Percentiles rank a stretch among this genome's conserved stretches.
phyloP scores from a whole-genome alignment of 305 asterid species.

The Plantago rigida region DNA sequence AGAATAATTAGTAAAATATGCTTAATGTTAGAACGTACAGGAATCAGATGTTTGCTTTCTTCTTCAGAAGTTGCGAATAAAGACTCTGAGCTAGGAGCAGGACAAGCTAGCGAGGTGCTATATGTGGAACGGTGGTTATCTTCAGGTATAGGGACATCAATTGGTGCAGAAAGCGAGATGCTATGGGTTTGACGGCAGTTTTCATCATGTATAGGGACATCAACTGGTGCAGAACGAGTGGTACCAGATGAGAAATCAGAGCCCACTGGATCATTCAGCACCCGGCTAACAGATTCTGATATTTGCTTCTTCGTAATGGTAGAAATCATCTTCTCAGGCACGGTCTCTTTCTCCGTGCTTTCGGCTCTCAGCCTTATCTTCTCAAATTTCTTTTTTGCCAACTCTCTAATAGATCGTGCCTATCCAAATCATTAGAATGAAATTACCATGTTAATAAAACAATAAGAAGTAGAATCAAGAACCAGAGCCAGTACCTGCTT shows the following conservation, averaged over 20 bases:
- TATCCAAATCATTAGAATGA: conserved; percentile 28
- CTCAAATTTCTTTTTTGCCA: conserved; percentile 70
- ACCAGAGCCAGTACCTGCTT: conserved; percentile 53
- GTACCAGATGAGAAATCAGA: conserved; percentile 91
- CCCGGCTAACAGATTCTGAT: conserved; percentile 40
- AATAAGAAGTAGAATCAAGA: conserved; percentile 4
- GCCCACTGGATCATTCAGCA: conserved; percentile 58
- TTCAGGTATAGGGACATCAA: conserved; percentile 32
- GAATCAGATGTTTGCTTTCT: conserved; percentile 84
- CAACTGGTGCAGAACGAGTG: conserved; percentile 60
- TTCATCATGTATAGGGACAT: conserved; percentile 46
- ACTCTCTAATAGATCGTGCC: conserved; percentile 88
- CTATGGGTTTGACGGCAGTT: conserved; percentile 67
- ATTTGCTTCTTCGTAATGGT: conserved; percentile 52
- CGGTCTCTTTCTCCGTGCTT: conserved; percentile 46
- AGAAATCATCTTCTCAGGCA: conserved; percentile 46
- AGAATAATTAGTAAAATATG: conserved; percentile 14
- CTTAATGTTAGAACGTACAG: conserved; percentile 44
- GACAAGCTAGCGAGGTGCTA: conserved; percentile 39
- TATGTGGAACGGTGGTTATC: neutral
- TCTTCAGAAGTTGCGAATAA: conserved; percentile 74
- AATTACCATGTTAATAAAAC: conserved; percentile 16
- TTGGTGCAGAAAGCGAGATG: conserved; percentile 33
- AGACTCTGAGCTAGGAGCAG: conserved; percentile 46
- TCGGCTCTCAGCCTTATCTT: conserved; percentile 44